Conservation (phyloP, 352 stramenopile genomes). For the Aphanomyces astaci region DNA sequence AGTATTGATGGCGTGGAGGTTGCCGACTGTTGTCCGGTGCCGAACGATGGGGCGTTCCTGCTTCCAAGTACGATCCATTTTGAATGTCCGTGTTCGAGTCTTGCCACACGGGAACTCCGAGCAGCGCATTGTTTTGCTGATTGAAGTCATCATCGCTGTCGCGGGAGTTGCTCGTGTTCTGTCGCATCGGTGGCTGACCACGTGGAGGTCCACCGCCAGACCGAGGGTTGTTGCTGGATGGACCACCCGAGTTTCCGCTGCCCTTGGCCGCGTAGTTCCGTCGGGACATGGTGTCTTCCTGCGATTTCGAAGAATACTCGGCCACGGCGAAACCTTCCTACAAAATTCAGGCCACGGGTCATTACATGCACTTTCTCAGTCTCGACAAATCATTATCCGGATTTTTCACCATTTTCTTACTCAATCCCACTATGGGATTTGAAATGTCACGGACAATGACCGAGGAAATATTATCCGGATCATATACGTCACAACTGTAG, state of each 20-base stretch:
- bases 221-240: neutral
- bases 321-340: neutral
- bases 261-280: constrained; percentile 13
- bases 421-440: no score
- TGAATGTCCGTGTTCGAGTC: constrained; percentile 13
- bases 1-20: neutral
- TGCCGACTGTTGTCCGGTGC: neutral
- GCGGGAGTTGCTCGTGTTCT: neutral
- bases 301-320: neutral
- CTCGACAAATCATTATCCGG: neutral
- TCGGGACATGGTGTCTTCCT: constrained; percentile 4
- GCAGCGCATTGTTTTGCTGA: constrained; percentile 15
- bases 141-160: constrained; percentile 20
- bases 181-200: neutral
- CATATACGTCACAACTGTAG: no score
- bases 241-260: neutral
- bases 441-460: neutral
- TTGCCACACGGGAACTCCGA: constrained; percentile 24
- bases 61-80: constrained; percentile 19
- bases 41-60: constrained; percentile 3
- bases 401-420: neutral
- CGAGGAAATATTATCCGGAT: neutral
- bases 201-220: neutral
- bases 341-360: neutral
- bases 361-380: neutral